These are phyloP conservation scores for Kwoniella sp. DNA, from an alignment of 768 basidiomycete species.

Conservation along the genomic window DNA sequence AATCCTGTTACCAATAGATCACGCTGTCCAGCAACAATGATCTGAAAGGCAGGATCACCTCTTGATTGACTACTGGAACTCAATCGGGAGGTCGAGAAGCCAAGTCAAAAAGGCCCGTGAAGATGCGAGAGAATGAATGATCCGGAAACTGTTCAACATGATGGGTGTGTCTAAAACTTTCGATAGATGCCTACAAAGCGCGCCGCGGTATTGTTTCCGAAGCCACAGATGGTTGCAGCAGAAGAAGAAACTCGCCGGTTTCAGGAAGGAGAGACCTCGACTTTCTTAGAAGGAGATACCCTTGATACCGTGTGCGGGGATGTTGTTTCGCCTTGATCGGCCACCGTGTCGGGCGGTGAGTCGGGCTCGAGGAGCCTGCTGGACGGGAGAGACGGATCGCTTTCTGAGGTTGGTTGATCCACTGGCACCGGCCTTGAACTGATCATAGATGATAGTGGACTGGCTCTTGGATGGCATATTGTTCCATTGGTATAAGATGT, in stretches of 20 bases:
- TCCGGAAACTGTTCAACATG: background rate
- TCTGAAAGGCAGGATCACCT: background rate
- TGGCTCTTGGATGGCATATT: constrained; percentile 34
- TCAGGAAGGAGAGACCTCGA: background rate
- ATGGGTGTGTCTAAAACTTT: background rate
- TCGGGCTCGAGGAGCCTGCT: constrained; percentile 6
- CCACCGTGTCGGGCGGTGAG: constrained; percentile 25
- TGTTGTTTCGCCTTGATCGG: constrained; percentile 23
- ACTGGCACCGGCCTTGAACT: constrained; percentile 27
- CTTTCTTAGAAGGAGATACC: constrained; percentile 23
- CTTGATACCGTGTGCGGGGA: constrained; percentile 20
- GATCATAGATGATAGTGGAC: constrained; percentile 28
- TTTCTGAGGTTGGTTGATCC: constrained; percentile 20
- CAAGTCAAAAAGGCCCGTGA: background rate
- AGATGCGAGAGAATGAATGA: background rate
- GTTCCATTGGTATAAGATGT: constrained; percentile 35
- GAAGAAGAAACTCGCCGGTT: background rate
- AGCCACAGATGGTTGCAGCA: background rate
- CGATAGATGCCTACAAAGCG: background rate
- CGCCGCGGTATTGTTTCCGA: background rate
- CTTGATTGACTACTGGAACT: background rate
- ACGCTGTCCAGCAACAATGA: background rate
- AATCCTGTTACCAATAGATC: background rate
- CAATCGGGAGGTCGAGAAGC: background rate
- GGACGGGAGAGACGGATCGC: constrained; percentile 10